Evolutionary conservation across 2,329 filamentous ascomycete species (phyloP).

Genomic region (Fusarium devonianum): DNA sequence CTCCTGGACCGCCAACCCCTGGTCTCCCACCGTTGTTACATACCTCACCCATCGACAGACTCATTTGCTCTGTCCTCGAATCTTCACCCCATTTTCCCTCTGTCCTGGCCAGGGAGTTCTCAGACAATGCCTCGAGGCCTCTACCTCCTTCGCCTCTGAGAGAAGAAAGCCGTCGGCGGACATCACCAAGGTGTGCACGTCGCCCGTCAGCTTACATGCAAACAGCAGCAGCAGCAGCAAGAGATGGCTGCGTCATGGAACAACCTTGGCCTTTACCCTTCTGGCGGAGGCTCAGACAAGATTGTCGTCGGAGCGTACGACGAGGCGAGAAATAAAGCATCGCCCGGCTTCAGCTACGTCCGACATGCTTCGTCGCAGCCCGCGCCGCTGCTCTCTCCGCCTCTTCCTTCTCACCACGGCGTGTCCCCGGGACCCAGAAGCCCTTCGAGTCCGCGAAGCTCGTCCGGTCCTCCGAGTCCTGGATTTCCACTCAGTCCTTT

Average conservation of each 20-base stretch:
- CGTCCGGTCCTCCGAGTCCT: slow-evolving; percentile 25
- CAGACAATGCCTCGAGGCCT: slow-evolving; percentile 17
- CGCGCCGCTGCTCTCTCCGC: slow-evolving; percentile 38
- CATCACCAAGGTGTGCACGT: not conserved
- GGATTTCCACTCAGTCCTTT: slow-evolving; percentile 33
- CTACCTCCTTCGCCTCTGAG: not conserved
- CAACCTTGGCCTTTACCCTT: slow-evolving; percentile 23
- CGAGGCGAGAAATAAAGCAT: slow-evolving; percentile 29
- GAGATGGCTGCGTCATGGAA: slow-evolving; percentile 33
- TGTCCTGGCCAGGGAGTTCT: not conserved
- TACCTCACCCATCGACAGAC: not conserved
- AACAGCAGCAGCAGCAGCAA: slow-evolving; percentile 9
- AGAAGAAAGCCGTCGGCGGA: not conserved
- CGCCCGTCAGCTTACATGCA: not conserved
- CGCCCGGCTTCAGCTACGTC: slow-evolving; percentile 30
- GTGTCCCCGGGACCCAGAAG: slow-evolving; percentile 24
- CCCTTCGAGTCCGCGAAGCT: slow-evolving; percentile 28
- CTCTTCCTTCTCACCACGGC: slow-evolving; percentile 23
- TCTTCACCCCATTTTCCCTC: slow-evolving; percentile 1
- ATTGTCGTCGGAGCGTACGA: slow-evolving; percentile 24
- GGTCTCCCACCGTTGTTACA: too few relatives aligned
- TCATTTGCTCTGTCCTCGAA: slow-evolving; percentile 1
- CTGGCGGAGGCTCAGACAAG: slow-evolving; percentile 20
- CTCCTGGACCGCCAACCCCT: too few relatives aligned
- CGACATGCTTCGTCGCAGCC: slow-evolving; percentile 34